Evolutionary conservation across 768 basidiomycete species (phyloP).

Genomic region (Amanita inopinata): DNA sequence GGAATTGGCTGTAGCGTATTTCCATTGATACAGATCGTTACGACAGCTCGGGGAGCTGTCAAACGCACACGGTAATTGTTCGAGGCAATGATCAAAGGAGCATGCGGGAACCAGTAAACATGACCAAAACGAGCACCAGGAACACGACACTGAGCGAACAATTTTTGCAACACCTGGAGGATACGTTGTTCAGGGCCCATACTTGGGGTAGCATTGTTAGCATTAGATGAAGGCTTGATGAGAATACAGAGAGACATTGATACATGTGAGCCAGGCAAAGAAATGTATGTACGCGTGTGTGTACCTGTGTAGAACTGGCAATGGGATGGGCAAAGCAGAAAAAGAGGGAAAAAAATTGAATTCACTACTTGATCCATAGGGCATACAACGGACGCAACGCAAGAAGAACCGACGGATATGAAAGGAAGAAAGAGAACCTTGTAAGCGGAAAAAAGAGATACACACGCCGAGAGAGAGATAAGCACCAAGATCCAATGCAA

Average conservation of each 20-base stretch:
- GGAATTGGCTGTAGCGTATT: too few species aligned
- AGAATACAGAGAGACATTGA: slow-evolving; percentile 8
- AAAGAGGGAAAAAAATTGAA: neutral
- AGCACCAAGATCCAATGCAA: slow-evolving; percentile 5
- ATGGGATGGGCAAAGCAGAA: neutral
- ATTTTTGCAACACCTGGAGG: too few species aligned
- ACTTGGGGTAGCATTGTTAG: neutral
- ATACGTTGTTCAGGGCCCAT: too few species aligned
- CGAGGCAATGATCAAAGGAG: too few species aligned
- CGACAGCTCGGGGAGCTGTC: too few species aligned
- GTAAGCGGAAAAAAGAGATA: neutral
- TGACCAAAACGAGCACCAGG: too few species aligned
- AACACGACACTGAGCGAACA: too few species aligned
- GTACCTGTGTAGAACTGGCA: too few species aligned
- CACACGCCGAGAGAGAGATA: neutral
- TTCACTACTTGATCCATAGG: slow-evolving; percentile 1
- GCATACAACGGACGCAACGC: slow-evolving; percentile 1
- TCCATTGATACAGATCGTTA: too few species aligned
- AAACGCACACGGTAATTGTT: too few species aligned
- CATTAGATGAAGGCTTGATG: neutral
- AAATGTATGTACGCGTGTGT: neutral
- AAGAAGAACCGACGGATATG: slow-evolving; percentile 1
- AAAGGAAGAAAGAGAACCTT: slow-evolving; percentile 3
- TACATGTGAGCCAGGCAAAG: neutral
- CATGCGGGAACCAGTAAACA: too few species aligned